phyloP scores from a whole-genome alignment of 768 basidiomycete species.

The Phaeolepiota aurea region DNA sequence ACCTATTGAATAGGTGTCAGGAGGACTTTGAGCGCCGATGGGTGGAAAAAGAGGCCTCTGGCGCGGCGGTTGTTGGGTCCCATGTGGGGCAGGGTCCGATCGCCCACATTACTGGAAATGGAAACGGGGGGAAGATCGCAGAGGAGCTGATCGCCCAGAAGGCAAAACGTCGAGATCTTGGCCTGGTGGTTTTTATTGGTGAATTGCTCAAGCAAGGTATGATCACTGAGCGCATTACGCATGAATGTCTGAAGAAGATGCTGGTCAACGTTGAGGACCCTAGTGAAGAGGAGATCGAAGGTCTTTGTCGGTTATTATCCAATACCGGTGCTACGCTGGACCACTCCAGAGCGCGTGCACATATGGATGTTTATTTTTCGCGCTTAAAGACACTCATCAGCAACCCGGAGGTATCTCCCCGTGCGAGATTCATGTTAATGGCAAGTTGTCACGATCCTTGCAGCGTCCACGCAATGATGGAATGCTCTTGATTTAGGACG shows the following conservation, averaged over 20 bases:
- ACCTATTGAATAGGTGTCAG: slow-evolving; percentile 92
- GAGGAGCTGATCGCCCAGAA: slow-evolving; percentile 96
- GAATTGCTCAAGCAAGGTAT: slow-evolving; percentile 99
- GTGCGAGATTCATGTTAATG: slow-evolving; percentile 97
- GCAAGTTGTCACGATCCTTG: slow-evolving; percentile 46
- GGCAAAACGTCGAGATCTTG: slow-evolving; percentile 94
- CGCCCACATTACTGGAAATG: slow-evolving; percentile 37
- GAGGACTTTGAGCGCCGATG: slow-evolving; percentile 97
- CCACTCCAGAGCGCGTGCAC: slow-evolving; percentile 67
- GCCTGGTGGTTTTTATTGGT: slow-evolving; percentile 96
- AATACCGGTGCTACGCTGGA: slow-evolving; percentile 86
- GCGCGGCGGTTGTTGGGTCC: slow-evolving; percentile 86
- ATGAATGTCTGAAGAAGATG: slow-evolving; percentile 95
- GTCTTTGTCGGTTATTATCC: slow-evolving; percentile 83
- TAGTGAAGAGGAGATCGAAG: slow-evolving; percentile 97
- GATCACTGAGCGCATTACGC: slow-evolving; percentile 97
- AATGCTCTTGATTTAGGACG: slow-evolving; percentile 47
- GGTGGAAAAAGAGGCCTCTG: slow-evolving; percentile 81
- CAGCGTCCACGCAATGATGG: not conserved
- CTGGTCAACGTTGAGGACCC: slow-evolving; percentile 90
- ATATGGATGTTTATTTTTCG: slow-evolving; percentile 90
- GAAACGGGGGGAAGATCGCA: slow-evolving; percentile 72
- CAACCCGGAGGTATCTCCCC: slow-evolving; percentile 67
- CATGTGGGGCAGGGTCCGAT: slow-evolving; percentile 65
- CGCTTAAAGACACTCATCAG: slow-evolving; percentile 80